Evolutionary conservation across 1,139 yeast species (phyloP).

Genomic region (Pichia sp.): DNA sequence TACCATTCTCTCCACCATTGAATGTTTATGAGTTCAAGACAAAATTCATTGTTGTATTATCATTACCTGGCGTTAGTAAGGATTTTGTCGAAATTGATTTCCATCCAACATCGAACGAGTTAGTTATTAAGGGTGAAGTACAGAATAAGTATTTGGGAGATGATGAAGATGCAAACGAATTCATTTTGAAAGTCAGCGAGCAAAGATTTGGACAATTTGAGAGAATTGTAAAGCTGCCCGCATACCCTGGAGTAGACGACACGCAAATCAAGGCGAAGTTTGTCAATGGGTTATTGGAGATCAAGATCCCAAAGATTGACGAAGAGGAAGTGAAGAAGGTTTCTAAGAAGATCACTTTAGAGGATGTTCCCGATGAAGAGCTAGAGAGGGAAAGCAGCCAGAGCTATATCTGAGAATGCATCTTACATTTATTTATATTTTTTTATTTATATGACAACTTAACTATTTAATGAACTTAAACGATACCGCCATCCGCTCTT

Average conservation of each 20-base stretch:
- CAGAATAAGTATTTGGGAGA: conserved; percentile 32
- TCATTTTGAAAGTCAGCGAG: conserved; percentile 35
- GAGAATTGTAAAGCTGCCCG: conserved; percentile 47
- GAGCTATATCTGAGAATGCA: too few species aligned
- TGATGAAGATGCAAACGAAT: conserved; percentile 21
- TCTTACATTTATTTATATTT: too few species aligned
- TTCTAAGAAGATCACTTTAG: conserved; percentile 21
- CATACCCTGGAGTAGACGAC: conserved; percentile 42
- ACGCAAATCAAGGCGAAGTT: conserved; percentile 46
- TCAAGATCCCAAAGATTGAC: conserved; percentile 38
- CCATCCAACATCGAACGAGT: conserved; percentile 46
- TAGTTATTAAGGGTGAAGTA: conserved; percentile 40
- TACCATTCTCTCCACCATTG: conserved; percentile 48
- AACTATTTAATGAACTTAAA: too few species aligned
- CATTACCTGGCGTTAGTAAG: conserved; percentile 49
- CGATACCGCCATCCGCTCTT: too few species aligned
- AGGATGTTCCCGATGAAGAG: conserved; percentile 26
- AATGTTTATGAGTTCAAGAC: conserved; percentile 44
- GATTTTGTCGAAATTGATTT: conserved; percentile 46
- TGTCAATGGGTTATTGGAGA: conserved; percentile 44
- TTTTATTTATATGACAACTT: not conserved
- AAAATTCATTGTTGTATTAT: conserved; percentile 37
- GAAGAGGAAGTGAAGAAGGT: conserved; percentile 12
- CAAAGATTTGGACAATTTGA: conserved; percentile 46
- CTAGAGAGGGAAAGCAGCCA: conserved; percentile 12